Percentiles rank a stretch among this genome's conserved stretches.
Evolutionary conservation across 805 yeast genomes (phyloP).

Genomic region (Candida orba): DNA sequence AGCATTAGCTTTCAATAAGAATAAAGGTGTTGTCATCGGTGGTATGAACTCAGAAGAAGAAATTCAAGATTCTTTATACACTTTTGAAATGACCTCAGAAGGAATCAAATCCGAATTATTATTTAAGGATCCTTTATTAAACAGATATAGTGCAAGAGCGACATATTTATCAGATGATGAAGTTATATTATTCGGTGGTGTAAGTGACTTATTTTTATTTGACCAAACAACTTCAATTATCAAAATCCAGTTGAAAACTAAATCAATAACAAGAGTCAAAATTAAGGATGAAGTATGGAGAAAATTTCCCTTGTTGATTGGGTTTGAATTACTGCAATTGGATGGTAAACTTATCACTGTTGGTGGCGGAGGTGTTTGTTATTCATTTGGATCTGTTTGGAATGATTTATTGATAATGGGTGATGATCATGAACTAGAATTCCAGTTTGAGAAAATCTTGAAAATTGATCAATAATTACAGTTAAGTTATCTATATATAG

Average conservation of each 20-base stretch:
- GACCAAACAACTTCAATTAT: conserved; percentile 32
- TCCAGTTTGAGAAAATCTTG: background rate
- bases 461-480: background rate
- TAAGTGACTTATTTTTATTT: conserved; percentile 31
- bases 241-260: conserved; percentile 22
- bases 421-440: conserved; percentile 1
- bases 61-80: conserved; percentile 27
- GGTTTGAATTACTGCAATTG: conserved; percentile 36
- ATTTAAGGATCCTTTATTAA: conserved; percentile 26
- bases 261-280: conserved; percentile 18
- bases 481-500: background rate
- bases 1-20: conserved; percentile 27
- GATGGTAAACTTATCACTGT: conserved; percentile 22
- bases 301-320: conserved; percentile 42
- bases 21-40: conserved; percentile 40
- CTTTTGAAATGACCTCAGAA: conserved; percentile 23
- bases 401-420: conserved; percentile 22
- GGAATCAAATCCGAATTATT: conserved; percentile 17
- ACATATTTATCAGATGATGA: conserved; percentile 25
- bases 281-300: conserved; percentile 34
- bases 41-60: conserved; percentile 29
- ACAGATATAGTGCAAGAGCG: conserved; percentile 44
- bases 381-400: conserved; percentile 65
- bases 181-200: conserved; percentile 52
- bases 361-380: conserved; percentile 80